Conservation (phyloP, 352 stramenopile species). For the Phytophthora vignae region DNA sequence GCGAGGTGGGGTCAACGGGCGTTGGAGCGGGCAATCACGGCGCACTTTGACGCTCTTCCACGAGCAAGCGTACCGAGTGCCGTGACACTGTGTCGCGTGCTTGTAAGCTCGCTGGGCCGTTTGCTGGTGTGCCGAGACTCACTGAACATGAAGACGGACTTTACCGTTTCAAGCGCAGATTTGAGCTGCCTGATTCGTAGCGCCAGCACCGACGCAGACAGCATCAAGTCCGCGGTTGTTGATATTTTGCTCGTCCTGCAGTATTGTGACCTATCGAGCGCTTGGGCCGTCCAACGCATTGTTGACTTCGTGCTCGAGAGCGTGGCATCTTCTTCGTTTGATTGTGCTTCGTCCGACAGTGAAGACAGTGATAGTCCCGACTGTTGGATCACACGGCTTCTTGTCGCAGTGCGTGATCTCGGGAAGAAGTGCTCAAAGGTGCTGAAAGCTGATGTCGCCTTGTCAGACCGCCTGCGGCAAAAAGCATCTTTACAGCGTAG, state of each 20-base stretch:
- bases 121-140: slow-evolving; percentile 37
- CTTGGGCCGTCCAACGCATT: slow-evolving; percentile 41
- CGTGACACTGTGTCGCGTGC: slow-evolving; percentile 20
- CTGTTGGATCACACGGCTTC: slow-evolving; percentile 23
- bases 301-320: slow-evolving; percentile 41
- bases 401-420: slow-evolving; percentile 27
- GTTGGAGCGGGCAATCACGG: slow-evolving; percentile 52
- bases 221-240: slow-evolving; percentile 10
- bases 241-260: slow-evolving; percentile 36
- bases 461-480: slow-evolving; percentile 37
- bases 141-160: slow-evolving; percentile 25
- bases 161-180: slow-evolving; percentile 34
- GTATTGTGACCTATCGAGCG: slow-evolving; percentile 43
- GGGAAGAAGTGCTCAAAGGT: slow-evolving; percentile 44
- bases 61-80: slow-evolving; percentile 11
- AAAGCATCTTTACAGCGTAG: slow-evolving; percentile 16
- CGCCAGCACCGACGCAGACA: slow-evolving; percentile 5
- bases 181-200: slow-evolving; percentile 40
- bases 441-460: slow-evolving; percentile 36
- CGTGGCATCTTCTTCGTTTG: slow-evolving; percentile 19
- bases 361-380: background rate
- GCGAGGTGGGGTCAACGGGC: slow-evolving; percentile 42
- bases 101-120: slow-evolving; percentile 40
- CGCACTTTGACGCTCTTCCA: slow-evolving; percentile 62
- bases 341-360: background rate